Evolutionary conservation across 352 stramenopile genomes (phyloP), one percentile per base, ranked within the genome.

Genomic region (Pythium chondricola): DNA sequence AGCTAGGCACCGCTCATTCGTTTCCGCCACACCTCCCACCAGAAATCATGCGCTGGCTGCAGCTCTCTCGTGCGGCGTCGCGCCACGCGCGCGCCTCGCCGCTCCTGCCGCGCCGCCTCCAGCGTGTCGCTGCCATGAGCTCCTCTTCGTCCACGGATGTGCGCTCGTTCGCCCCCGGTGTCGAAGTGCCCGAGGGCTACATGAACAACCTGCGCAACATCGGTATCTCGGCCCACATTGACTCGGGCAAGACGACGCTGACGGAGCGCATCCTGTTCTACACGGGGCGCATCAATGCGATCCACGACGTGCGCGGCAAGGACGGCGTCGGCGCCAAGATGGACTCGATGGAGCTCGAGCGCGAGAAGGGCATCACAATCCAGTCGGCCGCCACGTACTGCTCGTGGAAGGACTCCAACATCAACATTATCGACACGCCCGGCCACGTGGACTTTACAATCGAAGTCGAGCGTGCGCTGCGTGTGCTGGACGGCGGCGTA

Each of bases 391-490:
- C 97, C 32, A 99, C 97, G 16, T 98, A 98, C 75, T 98, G 87
- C 62, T 72, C 65, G 48, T 97, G 89, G 88, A 97, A 97, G 59
- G 87, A 98, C 63, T 79, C 88, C 35, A 94, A 98, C 72, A 96
- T 99, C 56, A 99, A 99, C 72, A 99, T 99, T 65, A 99, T 99
- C 57, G 97, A 99, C 71, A 99, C 97, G 33, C 96, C 97, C 22
- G 97, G 97, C 56, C 97, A 99, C 83, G 97, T 99, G 29, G 97
- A 99, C 71, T 99, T 99, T 61, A 99, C 97, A 2, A 98, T 99
- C 65, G 97, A 99, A 71, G 85, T 95, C 29, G 96, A 99, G 73
- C 86, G 97, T 25, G 95, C 97, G 14, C 67, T 99, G 48, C 93
- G 97, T 43, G 97, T 99, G 36, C 69, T 99, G 25, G 97, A 99